Evolutionary conservation across 139 green algal species (phyloP), one percentile per base, ranked within the genome.

Genomic region (Picochlorum sp.): DNA sequence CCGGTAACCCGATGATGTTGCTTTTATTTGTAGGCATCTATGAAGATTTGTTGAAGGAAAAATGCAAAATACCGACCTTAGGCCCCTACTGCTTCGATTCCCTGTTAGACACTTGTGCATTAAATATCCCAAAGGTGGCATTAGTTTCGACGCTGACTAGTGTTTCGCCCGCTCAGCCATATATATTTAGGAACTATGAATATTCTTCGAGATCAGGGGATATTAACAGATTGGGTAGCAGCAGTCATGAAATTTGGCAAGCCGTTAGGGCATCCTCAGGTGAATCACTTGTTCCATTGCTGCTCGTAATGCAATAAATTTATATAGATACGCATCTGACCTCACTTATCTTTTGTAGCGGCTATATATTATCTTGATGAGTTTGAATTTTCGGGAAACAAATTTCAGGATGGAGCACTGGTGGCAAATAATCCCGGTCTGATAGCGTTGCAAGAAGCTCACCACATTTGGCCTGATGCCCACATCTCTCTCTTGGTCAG

Each of bases 361-460:
- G 85, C 80, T 6, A 81, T 79, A n/a, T 92, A 90, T 67, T 92
- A 97, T 70, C 74, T 98, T 16, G 92, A 94, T 37, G 92, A 96
- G 64, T 92, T 87, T 65, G 57, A 67, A 16, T 81, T 65, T 44
- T 68, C 72, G 80, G 83, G 84, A 14, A 77, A 88, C 30, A 82
- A 86, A 47, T 98, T 92, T 68, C 88, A 96, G 62, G 92, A 98
- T 61, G 92, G 92, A 13, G 92, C 92, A 4, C 77, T 83, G 6
- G 85, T 78, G 4, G 90, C 87, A 51, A 98, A 98, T 80, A 98
- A 98, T 74, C 92, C 92, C 1, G 60, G 85, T 14, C 57, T 90
- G 37, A 58, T 97, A 0, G 91, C 87, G 8, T 45, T 96, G 20
- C 70, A 88, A 63, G 87, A 97, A 74, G 89, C 86, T 14, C 79